These are phyloP conservation scores for Saccharomycopsis babjevae DNA, from an alignment of 805 yeast genomes.

Conservation along the genomic window DNA sequence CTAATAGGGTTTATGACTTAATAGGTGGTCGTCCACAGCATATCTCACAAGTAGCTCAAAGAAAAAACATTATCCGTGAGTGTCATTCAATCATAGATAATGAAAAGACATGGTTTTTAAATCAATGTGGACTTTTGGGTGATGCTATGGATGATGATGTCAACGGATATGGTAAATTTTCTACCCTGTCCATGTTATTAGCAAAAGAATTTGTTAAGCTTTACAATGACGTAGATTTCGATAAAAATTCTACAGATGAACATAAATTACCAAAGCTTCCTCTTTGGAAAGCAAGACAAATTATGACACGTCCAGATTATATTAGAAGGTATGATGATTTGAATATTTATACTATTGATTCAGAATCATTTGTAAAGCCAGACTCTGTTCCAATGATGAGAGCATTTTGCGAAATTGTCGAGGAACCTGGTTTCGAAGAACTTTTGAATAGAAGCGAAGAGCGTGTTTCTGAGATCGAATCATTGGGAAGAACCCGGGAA, in stretches of 20 bases:
- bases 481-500: conserved; percentile 70
- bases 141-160: conserved; percentile 82
- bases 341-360: conserved; percentile 72
- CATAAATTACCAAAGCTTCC: conserved; percentile 66
- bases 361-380: conserved; percentile 61
- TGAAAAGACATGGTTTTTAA: conserved; percentile 78
- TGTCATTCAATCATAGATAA: conserved; percentile 64
- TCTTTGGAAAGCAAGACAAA: conserved; percentile 72
- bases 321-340: conserved; percentile 66
- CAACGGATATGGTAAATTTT: conserved; percentile 71
- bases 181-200: conserved; percentile 62
- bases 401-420: conserved; percentile 70
- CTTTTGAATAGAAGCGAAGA: conserved; percentile 54
- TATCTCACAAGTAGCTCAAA: conserved; percentile 57
- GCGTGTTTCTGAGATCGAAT: conserved; percentile 66
- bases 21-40: conserved; percentile 85
- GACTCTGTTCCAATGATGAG: conserved; percentile 87
- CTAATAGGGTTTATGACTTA: conserved; percentile 50
- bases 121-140: conserved; percentile 73
- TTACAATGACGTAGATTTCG: conserved; percentile 28
- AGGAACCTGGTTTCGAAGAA: conserved; percentile 60
- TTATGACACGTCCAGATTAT: conserved; percentile 78
- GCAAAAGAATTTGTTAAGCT: conserved; percentile 63
- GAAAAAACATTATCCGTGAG: conserved; percentile 44
- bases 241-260: conserved; percentile 23